Conservation (phyloP, 768 basidiomycete species). For the Suillus paluster region DNA sequence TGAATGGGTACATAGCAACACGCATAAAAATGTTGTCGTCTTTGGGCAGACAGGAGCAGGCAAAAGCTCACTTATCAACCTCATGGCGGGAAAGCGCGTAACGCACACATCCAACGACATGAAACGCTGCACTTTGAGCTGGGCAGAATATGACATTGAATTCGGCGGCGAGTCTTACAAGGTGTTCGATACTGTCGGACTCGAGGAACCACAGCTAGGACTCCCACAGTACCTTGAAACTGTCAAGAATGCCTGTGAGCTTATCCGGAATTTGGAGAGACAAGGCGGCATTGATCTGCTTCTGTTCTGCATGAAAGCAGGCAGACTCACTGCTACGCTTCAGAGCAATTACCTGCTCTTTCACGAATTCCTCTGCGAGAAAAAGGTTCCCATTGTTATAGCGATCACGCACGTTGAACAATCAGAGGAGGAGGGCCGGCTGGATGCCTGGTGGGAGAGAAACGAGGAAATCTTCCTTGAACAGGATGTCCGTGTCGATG, state of each 20-base stretch:
- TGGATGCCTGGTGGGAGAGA: slow-evolving; percentile 43
- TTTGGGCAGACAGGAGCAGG: slow-evolving; percentile 47
- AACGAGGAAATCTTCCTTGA: slow-evolving; percentile 37
- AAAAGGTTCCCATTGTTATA: slow-evolving; percentile 41
- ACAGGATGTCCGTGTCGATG: slow-evolving; percentile 33
- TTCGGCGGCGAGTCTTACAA: slow-evolving; percentile 24
- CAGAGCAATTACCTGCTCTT: slow-evolving; percentile 45
- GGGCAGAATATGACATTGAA: slow-evolving; percentile 27
- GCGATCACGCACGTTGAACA: slow-evolving; percentile 43
- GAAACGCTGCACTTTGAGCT: slow-evolving; percentile 41
- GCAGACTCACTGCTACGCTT: slow-evolving; percentile 40
- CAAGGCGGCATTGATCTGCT: slow-evolving; percentile 45
- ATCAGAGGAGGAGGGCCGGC: slow-evolving; percentile 29
- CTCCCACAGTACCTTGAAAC: slow-evolving; percentile 28
- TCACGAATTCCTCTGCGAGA: slow-evolving; percentile 42
- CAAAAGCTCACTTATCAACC: slow-evolving; percentile 36
- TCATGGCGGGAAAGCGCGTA: slow-evolving; percentile 27
- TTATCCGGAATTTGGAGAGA: slow-evolving; percentile 37
- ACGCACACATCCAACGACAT: slow-evolving; percentile 33
- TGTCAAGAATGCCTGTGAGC: slow-evolving; percentile 32
- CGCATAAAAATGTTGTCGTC: slow-evolving; percentile 39
- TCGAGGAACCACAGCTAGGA: slow-evolving; percentile 34
- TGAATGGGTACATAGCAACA: neutral
- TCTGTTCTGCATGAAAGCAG: slow-evolving; percentile 42
- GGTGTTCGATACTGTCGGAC: slow-evolving; percentile 41